Evolutionary conservation across 78 protist species (phyloP), one percentile per base, ranked within the genome.

Genomic region (Cavenderia fasciculata): DNA sequence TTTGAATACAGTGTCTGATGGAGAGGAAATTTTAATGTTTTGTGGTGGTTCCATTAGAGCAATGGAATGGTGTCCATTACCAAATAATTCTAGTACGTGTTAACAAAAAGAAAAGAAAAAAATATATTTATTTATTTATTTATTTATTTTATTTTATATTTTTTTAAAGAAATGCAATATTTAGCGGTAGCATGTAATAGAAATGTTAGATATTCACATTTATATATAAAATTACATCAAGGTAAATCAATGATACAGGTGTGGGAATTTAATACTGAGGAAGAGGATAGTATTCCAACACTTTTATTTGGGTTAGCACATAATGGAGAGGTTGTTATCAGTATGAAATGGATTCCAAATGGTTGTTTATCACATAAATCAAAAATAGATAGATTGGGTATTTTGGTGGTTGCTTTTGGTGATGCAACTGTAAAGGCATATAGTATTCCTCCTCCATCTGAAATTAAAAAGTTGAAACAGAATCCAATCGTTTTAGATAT

Each of bases 51-150:
- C 43, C 38, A 27, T 77, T 10, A 41, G 51, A 23, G 10, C 75
- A 1, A 34, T 77, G 56, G 87, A 63, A 38, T 77, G 87, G 87
- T 77, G 87, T 63, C 87, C 87, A 36, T 49, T 63, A 25, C 74
- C 73, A 34, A n/a, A n/a, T 14, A 21, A 33, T 19, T 25, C 63
- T 3, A 27, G n/a, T 57, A 27, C 10, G 63, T 57, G 27, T 25
- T 29, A 21, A 12, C 59, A 3, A 4, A 21, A 21, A 4, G 10
- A 52, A 21, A 21, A 4, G 49, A 11, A 44, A 10, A 44, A 44
- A 10, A 44, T 44, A 11, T 44, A 44, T 11, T 11, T 11, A 11
- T 44, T 44, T 10, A 44, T 52, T 52, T 52, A 19, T 52, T 52
- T 21, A 52, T 23, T 19, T 52, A 52, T 23, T 21, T 19, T 52